Evolutionary conservation across 805 yeast genomes (phyloP), one percentile per base, ranked within the genome.

Genomic region (Clavispora carvajalis): DNA sequence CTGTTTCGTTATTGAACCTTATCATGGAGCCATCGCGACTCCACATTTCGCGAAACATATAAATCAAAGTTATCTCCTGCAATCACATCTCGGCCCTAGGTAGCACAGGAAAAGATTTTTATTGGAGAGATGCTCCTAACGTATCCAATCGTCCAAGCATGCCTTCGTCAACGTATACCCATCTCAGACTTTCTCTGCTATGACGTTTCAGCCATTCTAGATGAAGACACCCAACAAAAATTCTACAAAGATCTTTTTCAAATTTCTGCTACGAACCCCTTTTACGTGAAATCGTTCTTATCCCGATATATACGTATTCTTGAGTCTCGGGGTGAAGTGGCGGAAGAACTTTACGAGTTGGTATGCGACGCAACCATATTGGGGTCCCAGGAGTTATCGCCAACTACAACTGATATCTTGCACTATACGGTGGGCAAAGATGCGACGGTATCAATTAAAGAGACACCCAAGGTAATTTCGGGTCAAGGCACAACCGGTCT

Each of bases 401-500:
- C 76, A 2, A 65, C 74, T 1, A 63, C 60, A 10, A 37, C 55
- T 3, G 79, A 75, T 43, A 39, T 55, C 5, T 48, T 53, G n/a
- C 73, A 72, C 41, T 51, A 55, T 9, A 44, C 12, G 41, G 51
- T 51, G 46, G 38, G 39, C 6, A 30, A 28, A 1, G 39, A 43
- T 55, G 58, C 39, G 4, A 39, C 23, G 37, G 54, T 67, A 2
- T 48, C 50, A 6, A 74, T 83, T 3, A 62, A 61, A 43, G 93
- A 85, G 52, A 70, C 77, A 0, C 91, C 90, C 0, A 67, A 72
- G 39, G 46, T 84, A 38, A 76, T 85, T 11, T 75, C 85, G 26
- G 87, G 86, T 1, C 56, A 64, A n/a, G 95, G 95, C 5, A 82
- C 95, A 1, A 91, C 97, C 0, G 97, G 97, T 0, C 62, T 79